Evolutionary conservation across 2,329 filamentous ascomycete species (phyloP).

Genomic region (Helminthosporium solani): DNA sequence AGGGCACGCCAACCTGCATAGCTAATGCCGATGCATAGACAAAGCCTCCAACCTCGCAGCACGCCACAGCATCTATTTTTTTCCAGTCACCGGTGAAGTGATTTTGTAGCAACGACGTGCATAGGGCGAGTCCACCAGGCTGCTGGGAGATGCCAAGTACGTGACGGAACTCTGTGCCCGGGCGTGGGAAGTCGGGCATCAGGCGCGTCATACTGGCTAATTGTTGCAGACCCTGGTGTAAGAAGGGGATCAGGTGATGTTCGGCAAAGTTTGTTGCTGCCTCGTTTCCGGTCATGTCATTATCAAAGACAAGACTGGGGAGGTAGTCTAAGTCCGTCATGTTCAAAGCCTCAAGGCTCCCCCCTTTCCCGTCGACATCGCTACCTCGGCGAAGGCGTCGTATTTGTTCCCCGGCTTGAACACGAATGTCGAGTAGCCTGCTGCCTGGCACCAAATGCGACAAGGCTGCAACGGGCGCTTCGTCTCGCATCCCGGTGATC

Average conservation of each 20-base stretch:
- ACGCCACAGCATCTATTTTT: conserved; percentile 49
- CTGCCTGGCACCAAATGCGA: conserved; percentile 57
- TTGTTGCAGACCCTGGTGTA: conserved; percentile 49
- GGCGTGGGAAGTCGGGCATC: conserved; percentile 54
- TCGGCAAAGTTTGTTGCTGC: conserved; percentile 46
- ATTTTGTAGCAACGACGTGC: conserved; percentile 51
- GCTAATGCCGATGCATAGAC: conserved; percentile 57
- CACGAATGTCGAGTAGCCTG: conserved; percentile 56
- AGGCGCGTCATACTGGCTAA: conserved; percentile 54
- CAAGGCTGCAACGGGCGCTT: conserved; percentile 56
- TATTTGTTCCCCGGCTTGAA: conserved; percentile 46
- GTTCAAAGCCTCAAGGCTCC: conserved; percentile 15
- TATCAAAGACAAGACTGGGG: conserved; percentile 55
- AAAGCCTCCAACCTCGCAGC: conserved; percentile 60
- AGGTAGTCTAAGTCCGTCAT: conserved; percentile 28
- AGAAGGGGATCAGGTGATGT: conserved; percentile 46
- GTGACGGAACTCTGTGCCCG: conserved; percentile 58
- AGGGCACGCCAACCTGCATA: conserved; percentile 40
- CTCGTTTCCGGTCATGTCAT: conserved; percentile 49
- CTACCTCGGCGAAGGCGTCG: conserved; percentile 41
- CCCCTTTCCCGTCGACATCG: conserved; percentile 13
- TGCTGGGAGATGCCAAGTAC: conserved; percentile 58
- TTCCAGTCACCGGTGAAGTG: conserved; percentile 53
- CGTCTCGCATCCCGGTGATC: conserved; percentile 65
- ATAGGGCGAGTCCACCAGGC: conserved; percentile 53